phyloP scores from a whole-genome alignment of 2,329 filamentous ascomycete genomes.

The Aspergillus sp. region DNA sequence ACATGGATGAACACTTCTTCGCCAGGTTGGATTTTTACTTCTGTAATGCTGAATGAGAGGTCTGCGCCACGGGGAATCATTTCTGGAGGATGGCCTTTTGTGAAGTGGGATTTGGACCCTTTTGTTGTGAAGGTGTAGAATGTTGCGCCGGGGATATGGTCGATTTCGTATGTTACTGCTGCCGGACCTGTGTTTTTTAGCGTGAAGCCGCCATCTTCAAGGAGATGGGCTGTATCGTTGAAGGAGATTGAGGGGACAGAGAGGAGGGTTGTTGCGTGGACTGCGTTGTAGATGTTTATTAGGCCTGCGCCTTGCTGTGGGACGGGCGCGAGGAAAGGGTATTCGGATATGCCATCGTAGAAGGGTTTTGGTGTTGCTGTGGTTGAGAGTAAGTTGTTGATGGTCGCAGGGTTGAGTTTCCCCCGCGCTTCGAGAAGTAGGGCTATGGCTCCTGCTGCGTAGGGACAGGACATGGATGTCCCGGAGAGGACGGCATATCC shows the following conservation, averaged over 20 bases:
- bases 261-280: conserved; percentile 48
- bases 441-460: conserved; percentile 44
- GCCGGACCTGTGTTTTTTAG: not conserved
- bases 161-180: conserved; percentile 27
- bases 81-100: not conserved
- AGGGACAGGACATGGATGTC: conserved; percentile 56
- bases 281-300: conserved; percentile 54
- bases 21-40: not conserved
- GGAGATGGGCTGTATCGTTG: conserved; percentile 57
- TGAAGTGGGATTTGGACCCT: conserved; percentile 2
- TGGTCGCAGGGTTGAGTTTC: conserved; percentile 15
- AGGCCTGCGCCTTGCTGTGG: conserved; percentile 56
- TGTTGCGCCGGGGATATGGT: conserved; percentile 45
- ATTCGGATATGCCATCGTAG: conserved; percentile 21
- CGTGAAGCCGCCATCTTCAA: not conserved
- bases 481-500: conserved; percentile 49
- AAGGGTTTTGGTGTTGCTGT: conserved; percentile 20
- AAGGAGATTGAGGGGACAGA: conserved; percentile 54
- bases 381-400: conserved; percentile 19
- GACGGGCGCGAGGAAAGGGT: conserved; percentile 40
- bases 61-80: not conserved
- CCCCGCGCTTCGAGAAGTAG: conserved; percentile 23
- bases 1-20: not conserved
- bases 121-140: conserved; percentile 44
- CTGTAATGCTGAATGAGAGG: not conserved